A percentile compares a stretch with the other conserved stretches of the same genome.
Conservation (phyloP, 805 yeast genomes). For the Hanseniaspora clermontiae region DNA sequence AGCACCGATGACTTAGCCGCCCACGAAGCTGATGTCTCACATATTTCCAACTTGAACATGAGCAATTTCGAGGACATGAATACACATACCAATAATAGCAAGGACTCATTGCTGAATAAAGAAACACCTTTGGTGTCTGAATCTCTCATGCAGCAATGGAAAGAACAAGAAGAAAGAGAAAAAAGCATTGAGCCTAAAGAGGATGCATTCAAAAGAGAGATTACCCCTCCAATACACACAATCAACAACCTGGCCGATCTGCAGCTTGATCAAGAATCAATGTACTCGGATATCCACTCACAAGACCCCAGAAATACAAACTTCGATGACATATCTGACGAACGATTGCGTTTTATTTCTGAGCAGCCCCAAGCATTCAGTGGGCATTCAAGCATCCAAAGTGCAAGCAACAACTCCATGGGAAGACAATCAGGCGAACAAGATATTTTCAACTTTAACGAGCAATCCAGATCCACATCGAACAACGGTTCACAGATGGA, state of each 20-base stretch:
- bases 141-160: not conserved
- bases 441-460: not conserved
- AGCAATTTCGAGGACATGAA: not conserved
- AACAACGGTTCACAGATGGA: not conserved
- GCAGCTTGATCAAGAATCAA: constrained; percentile 5
- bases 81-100: not conserved
- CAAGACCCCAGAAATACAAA: constrained; percentile 2
- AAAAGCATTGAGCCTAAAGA: not conserved
- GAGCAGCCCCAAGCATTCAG: not conserved
- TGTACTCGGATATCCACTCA: constrained; percentile 6
- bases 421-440: not conserved
- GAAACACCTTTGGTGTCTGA: not conserved
- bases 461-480: not conserved
- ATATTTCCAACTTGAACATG: not conserved
- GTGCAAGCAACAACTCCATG: not conserved
- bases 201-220: not conserved
- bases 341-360: not conserved
- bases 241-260: not conserved
- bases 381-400: not conserved
- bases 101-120: not conserved
- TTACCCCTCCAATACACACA: constrained; percentile 1
- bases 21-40: not conserved
- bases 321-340: not conserved
- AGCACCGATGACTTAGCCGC: not conserved
- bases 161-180: not conserved